phyloP scores from a whole-genome alignment of 2,329 filamentous ascomycete species.

The Pezicula radicicola region DNA sequence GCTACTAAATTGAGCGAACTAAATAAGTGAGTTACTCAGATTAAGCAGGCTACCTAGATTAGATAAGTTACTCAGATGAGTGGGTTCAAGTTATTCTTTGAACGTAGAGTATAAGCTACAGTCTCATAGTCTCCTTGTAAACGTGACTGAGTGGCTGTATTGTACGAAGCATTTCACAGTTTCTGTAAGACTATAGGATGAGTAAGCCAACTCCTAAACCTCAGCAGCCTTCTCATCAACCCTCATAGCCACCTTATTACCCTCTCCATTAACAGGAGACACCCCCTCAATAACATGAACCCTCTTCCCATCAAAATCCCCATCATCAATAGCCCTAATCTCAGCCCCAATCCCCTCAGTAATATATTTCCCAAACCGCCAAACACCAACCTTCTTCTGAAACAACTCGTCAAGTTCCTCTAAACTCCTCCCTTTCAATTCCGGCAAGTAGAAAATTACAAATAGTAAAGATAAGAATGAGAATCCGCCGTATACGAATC shows the following conservation, averaged over 20 bases:
- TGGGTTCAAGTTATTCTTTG: too few species aligned
- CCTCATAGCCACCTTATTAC: too few species aligned
- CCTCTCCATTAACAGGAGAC: not conserved
- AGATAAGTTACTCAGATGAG: too few species aligned
- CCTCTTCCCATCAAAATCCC: not conserved
- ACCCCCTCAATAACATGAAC: not conserved
- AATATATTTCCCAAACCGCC: not conserved
- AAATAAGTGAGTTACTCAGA: too few species aligned
- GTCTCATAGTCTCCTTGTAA: too few species aligned
- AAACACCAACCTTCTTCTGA: not conserved
- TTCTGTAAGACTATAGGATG: too few species aligned
- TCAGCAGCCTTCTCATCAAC: not conserved
- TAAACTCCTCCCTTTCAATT: slow-evolving; percentile 6
- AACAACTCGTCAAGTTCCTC: slow-evolving; percentile 3
- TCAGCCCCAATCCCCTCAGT: not conserved
- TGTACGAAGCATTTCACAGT: too few species aligned
- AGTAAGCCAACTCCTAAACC: not conserved
- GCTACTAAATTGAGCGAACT: too few species aligned
- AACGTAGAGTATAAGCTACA: too few species aligned
- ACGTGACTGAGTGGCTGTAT: too few species aligned
- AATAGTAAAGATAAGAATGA: slow-evolving; percentile 29
- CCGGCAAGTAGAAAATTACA: slow-evolving; percentile 35
- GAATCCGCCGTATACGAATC: slow-evolving; percentile 34
- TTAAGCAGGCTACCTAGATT: too few species aligned
- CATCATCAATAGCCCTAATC: slow-evolving; percentile 1